Evolutionary conservation across 495 filamentous ascomycete genomes (phyloP).

Genomic region (Articulospora tetracladia): DNA sequence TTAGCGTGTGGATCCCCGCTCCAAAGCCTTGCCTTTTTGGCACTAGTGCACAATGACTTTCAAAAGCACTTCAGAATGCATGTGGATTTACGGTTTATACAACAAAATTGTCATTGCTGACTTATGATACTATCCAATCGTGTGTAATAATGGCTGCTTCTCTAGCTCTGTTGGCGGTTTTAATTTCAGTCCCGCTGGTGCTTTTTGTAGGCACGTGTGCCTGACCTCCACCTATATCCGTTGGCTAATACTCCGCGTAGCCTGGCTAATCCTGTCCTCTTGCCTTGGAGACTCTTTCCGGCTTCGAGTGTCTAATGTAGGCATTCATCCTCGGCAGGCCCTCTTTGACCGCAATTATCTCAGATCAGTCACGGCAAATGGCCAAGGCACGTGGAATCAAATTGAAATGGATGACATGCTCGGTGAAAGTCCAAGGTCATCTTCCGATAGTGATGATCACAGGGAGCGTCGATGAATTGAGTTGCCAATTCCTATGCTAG

Average conservation of each 20-base stretch:
- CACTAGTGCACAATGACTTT: neutral
- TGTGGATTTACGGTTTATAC: too few species aligned
- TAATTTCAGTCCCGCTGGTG: constrained; percentile 45
- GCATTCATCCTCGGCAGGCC: constrained; percentile 33
- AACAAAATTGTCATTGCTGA: too few species aligned
- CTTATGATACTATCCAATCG: too few species aligned
- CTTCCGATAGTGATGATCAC: neutral
- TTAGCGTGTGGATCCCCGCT: neutral
- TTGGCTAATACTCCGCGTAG: constrained; percentile 24
- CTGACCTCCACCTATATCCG: neutral
- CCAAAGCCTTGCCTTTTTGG: constrained; percentile 4
- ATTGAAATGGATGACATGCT: constrained; percentile 62
- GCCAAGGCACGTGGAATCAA: constrained; percentile 56
- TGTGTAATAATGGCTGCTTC: constrained; percentile 37
- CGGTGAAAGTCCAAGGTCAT: constrained; percentile 28
- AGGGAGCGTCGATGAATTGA: neutral
- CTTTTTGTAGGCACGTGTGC: constrained; percentile 42
- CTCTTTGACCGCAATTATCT: constrained; percentile 52
- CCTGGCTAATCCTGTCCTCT: constrained; percentile 54
- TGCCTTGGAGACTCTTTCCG: constrained; percentile 55
- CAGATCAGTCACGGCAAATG: constrained; percentile 48
- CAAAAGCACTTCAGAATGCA: too few species aligned
- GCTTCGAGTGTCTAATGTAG: constrained; percentile 32
- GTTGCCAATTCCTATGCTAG: too few species aligned
- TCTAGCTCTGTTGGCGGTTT: constrained; percentile 42